Evolutionary conservation across 345 rosid species (phyloP).

Genomic region (Erodium maritimum): DNA sequence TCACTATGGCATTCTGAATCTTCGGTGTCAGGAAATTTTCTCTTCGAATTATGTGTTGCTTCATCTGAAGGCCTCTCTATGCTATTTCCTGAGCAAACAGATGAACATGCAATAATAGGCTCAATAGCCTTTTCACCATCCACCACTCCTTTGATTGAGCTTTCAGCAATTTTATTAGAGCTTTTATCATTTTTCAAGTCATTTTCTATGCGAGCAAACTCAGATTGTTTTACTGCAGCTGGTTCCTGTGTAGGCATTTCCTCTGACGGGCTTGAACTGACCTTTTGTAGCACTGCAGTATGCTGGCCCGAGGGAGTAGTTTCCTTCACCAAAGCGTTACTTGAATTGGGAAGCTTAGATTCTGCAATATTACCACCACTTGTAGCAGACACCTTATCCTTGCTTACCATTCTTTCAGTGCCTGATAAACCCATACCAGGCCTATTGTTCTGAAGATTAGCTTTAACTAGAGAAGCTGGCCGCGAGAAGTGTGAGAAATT

Average conservation of each 20-base stretch:
- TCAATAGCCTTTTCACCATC: slow-evolving; percentile 42
- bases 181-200: slow-evolving; percentile 16
- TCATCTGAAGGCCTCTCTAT: slow-evolving; percentile 46
- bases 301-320: slow-evolving; percentile 21
- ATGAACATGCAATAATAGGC: slow-evolving; percentile 48
- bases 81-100: slow-evolving; percentile 70
- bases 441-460: slow-evolving; percentile 23
- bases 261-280: slow-evolving; percentile 22
- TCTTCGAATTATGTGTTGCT: slow-evolving; percentile 37
- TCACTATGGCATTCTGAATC: slow-evolving; percentile 63
- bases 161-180: slow-evolving; percentile 16
- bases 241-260: slow-evolving; percentile 22
- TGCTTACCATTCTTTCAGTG: slow-evolving; percentile 18
- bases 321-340: slow-evolving; percentile 18
- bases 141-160: slow-evolving; percentile 22
- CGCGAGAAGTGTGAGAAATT: slow-evolving; percentile 57
- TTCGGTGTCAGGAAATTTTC: slow-evolving; percentile 44
- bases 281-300: slow-evolving; percentile 19
- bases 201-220: slow-evolving; percentile 21
- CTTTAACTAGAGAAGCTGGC: slow-evolving; percentile 41
- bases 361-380: slow-evolving; percentile 15
- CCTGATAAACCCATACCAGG: too few relatives aligned
- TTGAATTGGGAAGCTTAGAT: slow-evolving; percentile 7
- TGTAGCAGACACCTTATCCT: slow-evolving; percentile 21
- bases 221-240: slow-evolving; percentile 22